Evolutionary conservation across 352 stramenopile species (phyloP), one percentile per base, ranked within the genome.

Genomic region (Aphanomyces invadans): DNA sequence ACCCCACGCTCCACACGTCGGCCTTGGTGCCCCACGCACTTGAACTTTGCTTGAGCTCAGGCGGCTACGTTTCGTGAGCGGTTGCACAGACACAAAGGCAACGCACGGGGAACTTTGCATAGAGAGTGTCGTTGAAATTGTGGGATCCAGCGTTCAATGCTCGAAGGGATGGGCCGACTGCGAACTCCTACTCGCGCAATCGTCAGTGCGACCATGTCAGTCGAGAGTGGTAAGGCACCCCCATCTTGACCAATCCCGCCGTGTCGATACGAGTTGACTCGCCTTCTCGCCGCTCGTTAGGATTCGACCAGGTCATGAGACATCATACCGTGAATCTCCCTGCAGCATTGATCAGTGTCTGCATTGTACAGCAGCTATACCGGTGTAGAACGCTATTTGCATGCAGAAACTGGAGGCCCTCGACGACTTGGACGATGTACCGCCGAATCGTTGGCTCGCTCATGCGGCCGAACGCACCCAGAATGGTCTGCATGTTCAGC

Each of bases 401-500:
- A 32, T 89, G 80, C 5, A 91, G 73, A 64, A 65, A 87, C 4
- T 57, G 57, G 1, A 88, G 65, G 15, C 68, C 80, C 23, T 88
- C 71, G 1, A 88, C 63, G 15, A 89, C 54, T 45, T 91, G 82
- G 17, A 76, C 17, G 11, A 88, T n/a, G 28, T 91, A 91, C 0
- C 80, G 76, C 0, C 79, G 80, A 49, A 90, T 83, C 19, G 78
- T 87, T 10, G 79, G 60, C 55, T 90, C 82, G 26, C 86, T 88
- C 82, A 90, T 90, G 0, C 74, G 62, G 0, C 82, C 82, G 67
- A 90, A 90, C 9, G 79, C 84, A 54, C 76, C 73, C 1, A 90
- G 69, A 31, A 89, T 85, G 25, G 80, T 87, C 19, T 69, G 62
- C 2, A 88, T 44, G 23, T 56, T n/a, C n/a, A n/a, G n/a, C n/a